A percentile compares a stretch with the other conserved stretches of the same genome.
These are phyloP conservation scores for Spatholobus suberectus DNA, from an alignment of 306 rosid species.

Conservation along the genomic window DNA sequence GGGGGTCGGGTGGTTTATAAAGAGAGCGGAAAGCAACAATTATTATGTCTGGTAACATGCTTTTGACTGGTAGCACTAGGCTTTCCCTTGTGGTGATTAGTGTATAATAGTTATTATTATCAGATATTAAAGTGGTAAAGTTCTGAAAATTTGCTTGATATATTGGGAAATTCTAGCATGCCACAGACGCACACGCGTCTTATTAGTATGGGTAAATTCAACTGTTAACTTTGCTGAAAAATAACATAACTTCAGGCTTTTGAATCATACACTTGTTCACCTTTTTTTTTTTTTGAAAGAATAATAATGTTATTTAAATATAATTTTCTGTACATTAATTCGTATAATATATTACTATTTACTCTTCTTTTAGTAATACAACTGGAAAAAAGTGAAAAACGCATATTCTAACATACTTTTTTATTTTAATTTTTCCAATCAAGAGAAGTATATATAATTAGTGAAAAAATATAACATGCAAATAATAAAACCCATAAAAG, in stretches of 20 bases:
- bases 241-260: background rate
- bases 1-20: conserved; percentile 42
- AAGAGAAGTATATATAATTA: background rate
- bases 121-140: background rate
- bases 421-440: background rate
- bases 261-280: background rate
- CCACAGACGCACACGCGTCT: conserved; percentile 4
- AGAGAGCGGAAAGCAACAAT: conserved; percentile 56
- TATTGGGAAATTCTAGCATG: conserved; percentile 1
- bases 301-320: background rate
- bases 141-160: background rate
- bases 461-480: background rate
- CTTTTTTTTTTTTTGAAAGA: background rate
- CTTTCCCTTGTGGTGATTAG: conserved; percentile 27
- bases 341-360: background rate
- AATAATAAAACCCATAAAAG: background rate
- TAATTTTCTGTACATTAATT: background rate
- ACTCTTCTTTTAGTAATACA: background rate
- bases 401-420: background rate
- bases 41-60: conserved; percentile 40
- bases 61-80: conserved; percentile 52
- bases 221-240: background rate
- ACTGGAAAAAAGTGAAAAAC: background rate
- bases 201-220: background rate
- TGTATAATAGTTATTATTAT: background rate